A percentile compares a stretch with the other conserved stretches of the same genome.
Evolutionary conservation across 768 basidiomycete genomes (phyloP).

Genomic region (Amanita pallidorosea): DNA sequence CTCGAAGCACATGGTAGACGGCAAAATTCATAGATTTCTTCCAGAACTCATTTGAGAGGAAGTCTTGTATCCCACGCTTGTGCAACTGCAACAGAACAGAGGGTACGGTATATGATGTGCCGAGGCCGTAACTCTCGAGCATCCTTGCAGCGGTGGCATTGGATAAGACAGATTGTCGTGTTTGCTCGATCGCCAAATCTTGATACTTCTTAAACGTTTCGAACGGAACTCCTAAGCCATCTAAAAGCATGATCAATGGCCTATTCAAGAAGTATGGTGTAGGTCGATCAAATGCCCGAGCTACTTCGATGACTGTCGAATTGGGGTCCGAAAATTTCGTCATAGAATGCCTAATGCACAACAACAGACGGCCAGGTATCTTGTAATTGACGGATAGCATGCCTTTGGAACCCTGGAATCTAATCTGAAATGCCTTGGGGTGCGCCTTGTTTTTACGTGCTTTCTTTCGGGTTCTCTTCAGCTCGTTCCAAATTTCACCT

Average conservation of each 20-base stretch:
- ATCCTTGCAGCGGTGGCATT: constrained; percentile 34
- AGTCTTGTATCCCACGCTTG: constrained; percentile 31
- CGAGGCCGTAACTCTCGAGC: constrained; percentile 48
- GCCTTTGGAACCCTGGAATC: constrained; percentile 57
- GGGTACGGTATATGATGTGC: constrained; percentile 41
- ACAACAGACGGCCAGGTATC: constrained; percentile 37
- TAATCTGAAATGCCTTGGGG: constrained; percentile 48
- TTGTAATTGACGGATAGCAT: constrained; percentile 48
- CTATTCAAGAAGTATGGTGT: constrained; percentile 48
- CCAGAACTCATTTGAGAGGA: constrained; percentile 35
- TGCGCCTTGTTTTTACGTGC: constrained; percentile 19
- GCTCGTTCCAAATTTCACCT: constrained; percentile 31
- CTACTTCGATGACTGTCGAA: constrained; percentile 47
- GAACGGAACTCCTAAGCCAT: constrained; percentile 47
- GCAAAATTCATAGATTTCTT: constrained; percentile 40
- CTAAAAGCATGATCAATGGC: constrained; percentile 56
- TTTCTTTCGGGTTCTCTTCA: constrained; percentile 26
- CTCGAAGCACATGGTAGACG: constrained; percentile 52
- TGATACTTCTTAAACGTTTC: constrained; percentile 44
- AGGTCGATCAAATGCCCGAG: constrained; percentile 51
- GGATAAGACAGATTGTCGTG: constrained; percentile 28
- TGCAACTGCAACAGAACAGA: constrained; percentile 39
- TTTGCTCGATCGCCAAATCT: constrained; percentile 37
- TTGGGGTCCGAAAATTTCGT: constrained; percentile 50
- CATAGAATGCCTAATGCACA: constrained; percentile 52